Percentiles rank a stretch among this genome's conserved stretches.
These are phyloP conservation scores for Acacia crassicarpa DNA, from an alignment of 306 rosid genomes.

Conservation along the genomic window DNA sequence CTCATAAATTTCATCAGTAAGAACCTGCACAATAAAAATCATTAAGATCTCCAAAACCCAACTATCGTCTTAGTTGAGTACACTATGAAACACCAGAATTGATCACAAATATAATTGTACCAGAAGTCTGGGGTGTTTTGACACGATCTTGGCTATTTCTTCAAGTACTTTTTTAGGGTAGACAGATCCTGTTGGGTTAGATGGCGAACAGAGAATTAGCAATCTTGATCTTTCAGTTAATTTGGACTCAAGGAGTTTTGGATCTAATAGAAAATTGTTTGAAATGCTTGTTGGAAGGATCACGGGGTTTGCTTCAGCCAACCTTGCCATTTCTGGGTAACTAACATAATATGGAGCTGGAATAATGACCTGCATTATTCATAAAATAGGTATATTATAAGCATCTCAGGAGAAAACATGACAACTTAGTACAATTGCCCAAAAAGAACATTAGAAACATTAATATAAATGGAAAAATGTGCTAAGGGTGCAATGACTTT, in stretches of 20 bases:
- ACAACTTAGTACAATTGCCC: slow-evolving; percentile 1
- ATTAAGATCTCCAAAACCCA: slow-evolving; percentile 24
- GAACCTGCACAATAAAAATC: slow-evolving; percentile 55
- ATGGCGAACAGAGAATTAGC: slow-evolving; percentile 88
- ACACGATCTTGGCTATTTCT: slow-evolving; percentile 83
- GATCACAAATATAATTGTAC: slow-evolving; percentile 42
- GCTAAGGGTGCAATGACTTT: slow-evolving; percentile 9
- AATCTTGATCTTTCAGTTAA: slow-evolving; percentile 79
- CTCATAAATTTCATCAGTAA: slow-evolving; percentile 90
- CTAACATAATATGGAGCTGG: slow-evolving; percentile 98
- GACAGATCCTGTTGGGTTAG: slow-evolving; percentile 97
- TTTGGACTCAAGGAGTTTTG: slow-evolving; percentile 69
- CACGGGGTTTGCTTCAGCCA: slow-evolving; percentile 95
- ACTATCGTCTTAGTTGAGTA: neutral
- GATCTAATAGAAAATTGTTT: slow-evolving; percentile 76
- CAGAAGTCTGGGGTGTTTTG: slow-evolving; percentile 96
- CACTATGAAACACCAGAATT: slow-evolving; percentile 19
- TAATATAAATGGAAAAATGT: slow-evolving; percentile 10
- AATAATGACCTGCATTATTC: slow-evolving; percentile 72
- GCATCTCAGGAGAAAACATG: neutral
- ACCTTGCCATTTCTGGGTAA: slow-evolving; percentile 94
- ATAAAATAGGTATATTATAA: neutral
- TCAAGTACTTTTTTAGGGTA: slow-evolving; percentile 83
- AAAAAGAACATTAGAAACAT: slow-evolving; percentile 10
- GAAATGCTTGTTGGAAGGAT: slow-evolving; percentile 75